Evolutionary conservation across 768 basidiomycete genomes (phyloP).

Genomic region (Saitozyma sp.): DNA sequence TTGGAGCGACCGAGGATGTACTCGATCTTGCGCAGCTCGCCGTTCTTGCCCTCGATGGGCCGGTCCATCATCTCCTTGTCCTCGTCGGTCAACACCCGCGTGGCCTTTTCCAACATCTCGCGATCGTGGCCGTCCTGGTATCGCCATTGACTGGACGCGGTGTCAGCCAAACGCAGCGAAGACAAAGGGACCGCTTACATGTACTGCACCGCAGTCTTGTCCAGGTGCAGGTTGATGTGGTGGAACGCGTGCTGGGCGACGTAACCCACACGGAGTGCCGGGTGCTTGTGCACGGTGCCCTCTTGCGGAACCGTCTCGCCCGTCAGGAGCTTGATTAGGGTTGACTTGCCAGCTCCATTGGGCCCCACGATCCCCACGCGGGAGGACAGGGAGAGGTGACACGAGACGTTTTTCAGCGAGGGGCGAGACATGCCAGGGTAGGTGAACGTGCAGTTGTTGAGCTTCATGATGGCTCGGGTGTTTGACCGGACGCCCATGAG

Average conservation of each 20-base stretch:
- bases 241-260: conserved; percentile 98
- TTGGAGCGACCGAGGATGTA: conserved; percentile 87
- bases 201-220: conserved; percentile 94
- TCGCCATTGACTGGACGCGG: conserved; percentile 71
- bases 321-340: conserved; percentile 89
- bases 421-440: conserved; percentile 82
- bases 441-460: conserved; percentile 86
- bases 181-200: conserved; percentile 56
- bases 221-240: conserved; percentile 78
- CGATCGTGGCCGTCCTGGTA: conserved; percentile 98
- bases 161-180: not conserved
- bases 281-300: conserved; percentile 91
- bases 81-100: conserved; percentile 83
- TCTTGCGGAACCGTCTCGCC: conserved; percentile 90
- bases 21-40: conserved; percentile 87
- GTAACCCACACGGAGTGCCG: conserved; percentile 88
- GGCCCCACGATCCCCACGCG: conserved; percentile 90
- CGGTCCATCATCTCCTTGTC: conserved; percentile 75
- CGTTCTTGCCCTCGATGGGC: conserved; percentile 88
- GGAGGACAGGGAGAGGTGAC: conserved; percentile 89
- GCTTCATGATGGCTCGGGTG: conserved; percentile 92
- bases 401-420: conserved; percentile 82
- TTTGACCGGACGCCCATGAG: conserved; percentile 96
- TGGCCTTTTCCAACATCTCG: conserved; percentile 86
- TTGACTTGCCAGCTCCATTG: conserved; percentile 95